Evolutionary conservation across 2,329 filamentous ascomycete species (phyloP), one percentile per base, ranked within the genome.

Genomic region (Aspergillus neoniger): DNA sequence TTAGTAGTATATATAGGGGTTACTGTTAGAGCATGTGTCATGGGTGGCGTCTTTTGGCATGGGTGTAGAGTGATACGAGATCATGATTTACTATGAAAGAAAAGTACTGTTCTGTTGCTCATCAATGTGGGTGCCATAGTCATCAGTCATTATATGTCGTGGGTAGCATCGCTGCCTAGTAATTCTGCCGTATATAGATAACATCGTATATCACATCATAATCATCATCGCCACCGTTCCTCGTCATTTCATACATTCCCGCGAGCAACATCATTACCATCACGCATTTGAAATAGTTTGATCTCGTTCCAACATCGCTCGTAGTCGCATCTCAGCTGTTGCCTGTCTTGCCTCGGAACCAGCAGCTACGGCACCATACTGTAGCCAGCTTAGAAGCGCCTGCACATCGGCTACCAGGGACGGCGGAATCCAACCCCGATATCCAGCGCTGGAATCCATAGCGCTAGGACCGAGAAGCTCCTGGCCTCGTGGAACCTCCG

Each of bases 301-400:
- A 4, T 73, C 66, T 38, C 66, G 72, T 49, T 72, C 69, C 23
- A 79, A 67, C 66, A 76, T 72, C 6, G 74, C 72, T 28, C 76
- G 72, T 48, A 79, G 63, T 28, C 69, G 70, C 55, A 63, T 69
- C 59, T 78, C 76, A 2, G 77, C 77, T 4, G 77, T 73, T 60
- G 69, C 67, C n/a, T 64, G 69, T 7, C 47, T 63, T 10, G 62
- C 57, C 21, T 60, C 63, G 4, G 64, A 58, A 6, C 62, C 58
- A 55, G 56, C 64, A n/a, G 65, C 62, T 43, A 68, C 66, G 2
- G 69, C 61, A 32, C 67, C 63, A 60, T 67, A 66, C 47, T 63
- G 72, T 41, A 78, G 57, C 76, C 76, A 77, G 7, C 67, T 61
- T 59, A 79, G 66, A 39, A 76, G 66, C n/a, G 68, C 70, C 47